A percentile compares a stretch with the other conserved stretches of the same genome.
These are phyloP conservation scores for Aspergillus ostianus DNA, from an alignment of 495 filamentous ascomycete genomes.

Conservation along the genomic window DNA sequence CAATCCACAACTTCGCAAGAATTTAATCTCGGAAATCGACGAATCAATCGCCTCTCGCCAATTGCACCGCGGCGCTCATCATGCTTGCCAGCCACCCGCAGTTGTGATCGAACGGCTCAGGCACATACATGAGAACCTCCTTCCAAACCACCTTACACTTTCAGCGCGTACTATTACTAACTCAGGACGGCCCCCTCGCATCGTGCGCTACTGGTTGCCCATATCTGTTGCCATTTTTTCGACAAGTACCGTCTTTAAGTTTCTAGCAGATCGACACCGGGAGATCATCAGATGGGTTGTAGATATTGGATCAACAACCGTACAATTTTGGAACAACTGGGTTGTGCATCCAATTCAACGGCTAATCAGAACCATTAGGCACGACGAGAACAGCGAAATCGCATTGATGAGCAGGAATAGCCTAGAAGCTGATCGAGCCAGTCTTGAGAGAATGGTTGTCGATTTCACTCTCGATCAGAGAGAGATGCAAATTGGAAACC, in stretches of 20 bases:
- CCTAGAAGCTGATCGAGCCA: constrained; percentile 82
- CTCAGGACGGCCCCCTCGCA: constrained; percentile 71
- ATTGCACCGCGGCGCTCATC: constrained; percentile 23
- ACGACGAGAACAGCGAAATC: constrained; percentile 86
- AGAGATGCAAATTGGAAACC: constrained; percentile 43
- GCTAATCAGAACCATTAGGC: constrained; percentile 86
- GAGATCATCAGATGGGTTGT: constrained; percentile 74
- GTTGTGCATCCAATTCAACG: constrained; percentile 79
- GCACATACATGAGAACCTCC: constrained; percentile 55
- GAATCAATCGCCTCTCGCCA: constrained; percentile 53
- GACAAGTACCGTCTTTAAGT: constrained; percentile 74
- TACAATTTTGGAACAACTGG: constrained; percentile 96
- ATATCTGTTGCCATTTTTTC: constrained; percentile 61
- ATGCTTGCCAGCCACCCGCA: constrained; percentile 43
- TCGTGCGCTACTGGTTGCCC: constrained; percentile 88
- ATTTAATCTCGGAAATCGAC: constrained; percentile 61
- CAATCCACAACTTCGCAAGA: constrained; percentile 38
- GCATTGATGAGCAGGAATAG: constrained; percentile 93
- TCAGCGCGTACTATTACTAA: constrained; percentile 49
- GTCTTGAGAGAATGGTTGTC: constrained; percentile 94
- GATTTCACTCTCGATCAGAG: constrained; percentile 86
- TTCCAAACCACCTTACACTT: constrained; percentile 56
- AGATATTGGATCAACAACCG: constrained; percentile 68
- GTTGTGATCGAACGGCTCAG: constrained; percentile 66
- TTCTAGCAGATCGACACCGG: constrained; percentile 66